Percentiles rank a stretch among this genome's conserved stretches.
phyloP scores from a whole-genome alignment of 1,284 basidiomycete genomes.

The Microbotryum silenes-acaulis region DNA sequence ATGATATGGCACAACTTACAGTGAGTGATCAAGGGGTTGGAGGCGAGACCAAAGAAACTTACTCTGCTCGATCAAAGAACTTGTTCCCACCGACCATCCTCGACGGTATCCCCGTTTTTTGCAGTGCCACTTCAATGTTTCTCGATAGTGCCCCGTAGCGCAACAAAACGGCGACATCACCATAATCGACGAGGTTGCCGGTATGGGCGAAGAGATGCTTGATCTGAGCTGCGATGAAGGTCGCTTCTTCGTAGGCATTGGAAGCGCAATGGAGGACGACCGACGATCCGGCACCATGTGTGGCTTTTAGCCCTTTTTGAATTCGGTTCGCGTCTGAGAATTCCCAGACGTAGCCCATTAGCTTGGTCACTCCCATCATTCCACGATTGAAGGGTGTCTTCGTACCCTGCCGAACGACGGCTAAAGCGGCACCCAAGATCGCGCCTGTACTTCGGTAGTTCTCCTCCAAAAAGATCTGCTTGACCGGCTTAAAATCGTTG shows the following conservation, averaged over 20 bases:
- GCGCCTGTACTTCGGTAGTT: constrained; percentile 79
- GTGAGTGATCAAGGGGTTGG: too few relatives aligned
- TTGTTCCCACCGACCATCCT: constrained; percentile 71
- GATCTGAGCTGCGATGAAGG: constrained; percentile 70
- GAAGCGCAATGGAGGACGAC: constrained; percentile 49
- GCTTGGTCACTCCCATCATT: too few relatives aligned
- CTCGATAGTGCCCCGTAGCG: constrained; percentile 78
- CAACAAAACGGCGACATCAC: constrained; percentile 72
- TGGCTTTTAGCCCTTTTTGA: constrained; percentile 64
- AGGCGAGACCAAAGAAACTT: constrained; percentile 7
- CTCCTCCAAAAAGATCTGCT: constrained; percentile 70
- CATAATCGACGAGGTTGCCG: constrained; percentile 62
- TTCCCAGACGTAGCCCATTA: background rate
- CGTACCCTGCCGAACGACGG: constrained; percentile 72
- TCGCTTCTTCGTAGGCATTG: constrained; percentile 52
- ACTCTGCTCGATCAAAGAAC: constrained; percentile 77
- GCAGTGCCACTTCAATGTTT: constrained; percentile 65
- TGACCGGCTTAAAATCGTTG: constrained; percentile 52
- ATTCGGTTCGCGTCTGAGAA: constrained; percentile 60
- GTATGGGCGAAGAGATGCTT: constrained; percentile 65
- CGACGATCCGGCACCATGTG: constrained; percentile 56
- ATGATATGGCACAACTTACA: constrained; percentile 10
- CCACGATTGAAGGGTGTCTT: too few relatives aligned
- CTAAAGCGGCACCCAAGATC: constrained; percentile 66
- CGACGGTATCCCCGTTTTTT: constrained; percentile 68